Evolutionary conservation across 768 basidiomycete genomes (phyloP).

Genomic region (Tremella yokohamensis): DNA sequence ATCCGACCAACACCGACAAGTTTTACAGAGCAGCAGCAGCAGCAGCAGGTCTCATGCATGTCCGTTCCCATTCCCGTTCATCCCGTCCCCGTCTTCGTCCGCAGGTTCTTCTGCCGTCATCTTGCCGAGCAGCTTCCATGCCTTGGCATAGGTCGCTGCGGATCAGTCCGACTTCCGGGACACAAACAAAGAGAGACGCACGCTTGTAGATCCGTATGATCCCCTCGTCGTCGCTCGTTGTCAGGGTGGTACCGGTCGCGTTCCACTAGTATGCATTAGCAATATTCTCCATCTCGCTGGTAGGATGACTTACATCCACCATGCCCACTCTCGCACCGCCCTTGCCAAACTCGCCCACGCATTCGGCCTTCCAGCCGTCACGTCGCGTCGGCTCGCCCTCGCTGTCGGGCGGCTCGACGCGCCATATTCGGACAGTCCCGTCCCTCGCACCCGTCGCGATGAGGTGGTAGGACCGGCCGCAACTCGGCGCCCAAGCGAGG

Average conservation of each 20-base stretch:
- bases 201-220: conserved; percentile 64
- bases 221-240: conserved; percentile 61
- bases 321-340: conserved; percentile 66
- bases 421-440: conserved; percentile 86
- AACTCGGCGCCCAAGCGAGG: conserved; percentile 89
- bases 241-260: conserved; percentile 55
- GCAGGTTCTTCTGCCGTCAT: conserved; percentile 48
- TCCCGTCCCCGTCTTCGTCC: conserved; percentile 5
- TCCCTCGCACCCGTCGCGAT: conserved; percentile 86
- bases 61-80: conserved; percentile 3
- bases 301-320: conserved; percentile 85
- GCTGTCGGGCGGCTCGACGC: conserved; percentile 61
- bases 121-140: conserved; percentile 47
- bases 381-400: conserved; percentile 48
- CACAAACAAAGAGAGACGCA: conserved; percentile 45
- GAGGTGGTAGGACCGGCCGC: conserved; percentile 89
- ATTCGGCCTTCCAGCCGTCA: conserved; percentile 67
- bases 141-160: conserved; percentile 47
- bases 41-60: too few relatives aligned
- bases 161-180: conserved; percentile 10
- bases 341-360: conserved; percentile 67
- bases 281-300: not conserved
- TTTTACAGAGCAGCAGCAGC: too few relatives aligned
- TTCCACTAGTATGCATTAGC: conserved; percentile 41
- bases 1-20: conserved; percentile 5